phyloP scores from a whole-genome alignment of 345 rosid species.

The Sisymbrium irio region DNA sequence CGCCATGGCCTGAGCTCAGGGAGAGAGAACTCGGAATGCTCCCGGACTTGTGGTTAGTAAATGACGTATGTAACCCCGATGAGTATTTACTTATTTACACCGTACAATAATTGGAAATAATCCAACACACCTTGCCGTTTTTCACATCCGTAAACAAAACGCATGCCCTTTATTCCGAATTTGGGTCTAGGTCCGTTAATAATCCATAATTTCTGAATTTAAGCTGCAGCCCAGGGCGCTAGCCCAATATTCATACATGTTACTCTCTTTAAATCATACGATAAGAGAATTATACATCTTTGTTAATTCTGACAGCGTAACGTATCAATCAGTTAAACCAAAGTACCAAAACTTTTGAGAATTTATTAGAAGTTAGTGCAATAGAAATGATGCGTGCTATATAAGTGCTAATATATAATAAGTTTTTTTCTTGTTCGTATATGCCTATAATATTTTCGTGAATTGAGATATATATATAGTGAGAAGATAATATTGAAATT shows the following conservation, averaged over 20 bases:
- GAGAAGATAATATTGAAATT: neutral
- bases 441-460: neutral
- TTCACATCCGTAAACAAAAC: neutral
- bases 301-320: neutral
- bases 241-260: neutral
- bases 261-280: neutral
- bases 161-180: neutral
- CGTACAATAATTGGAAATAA: neutral
- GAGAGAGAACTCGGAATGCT: neutral
- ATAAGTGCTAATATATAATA: neutral
- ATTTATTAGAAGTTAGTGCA: neutral
- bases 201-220: no score
- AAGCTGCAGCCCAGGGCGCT: no score
- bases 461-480: neutral
- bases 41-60: neutral
- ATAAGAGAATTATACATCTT: neutral
- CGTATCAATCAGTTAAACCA: neutral
- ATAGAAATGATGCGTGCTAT: neutral
- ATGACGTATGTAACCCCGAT: neutral
- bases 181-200: no score
- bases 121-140: conserved; percentile 8
- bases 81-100: neutral
- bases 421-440: conserved; percentile 10
- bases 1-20: conserved; percentile 35
- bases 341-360: neutral